Conservation (phyloP, 495 filamentous ascomycete genomes). For the Polyplosphaeria fusca region DNA sequence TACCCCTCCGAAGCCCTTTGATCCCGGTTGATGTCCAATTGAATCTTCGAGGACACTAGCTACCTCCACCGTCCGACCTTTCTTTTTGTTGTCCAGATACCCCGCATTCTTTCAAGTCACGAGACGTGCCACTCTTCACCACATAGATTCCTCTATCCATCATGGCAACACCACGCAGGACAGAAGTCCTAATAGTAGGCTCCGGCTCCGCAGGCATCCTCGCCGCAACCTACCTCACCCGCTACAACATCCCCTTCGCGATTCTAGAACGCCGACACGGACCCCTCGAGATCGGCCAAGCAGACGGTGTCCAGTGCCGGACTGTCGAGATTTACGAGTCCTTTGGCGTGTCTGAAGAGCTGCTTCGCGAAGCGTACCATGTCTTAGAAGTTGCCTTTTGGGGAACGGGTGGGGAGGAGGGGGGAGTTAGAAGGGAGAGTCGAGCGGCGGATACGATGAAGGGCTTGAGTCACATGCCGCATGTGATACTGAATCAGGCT, state of each 20-base stretch:
- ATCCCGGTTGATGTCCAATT: too few species aligned
- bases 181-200: conserved; percentile 62
- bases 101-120: not conserved
- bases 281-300: conserved; percentile 66
- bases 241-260: conserved; percentile 57
- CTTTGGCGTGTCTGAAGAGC: conserved; percentile 66
- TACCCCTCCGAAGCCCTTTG: too few species aligned
- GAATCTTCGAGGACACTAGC: too few species aligned
- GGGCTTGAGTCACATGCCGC: conserved; percentile 64
- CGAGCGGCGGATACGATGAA: conserved; percentile 60
- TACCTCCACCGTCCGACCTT: not conserved
- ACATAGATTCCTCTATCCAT: not conserved
- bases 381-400: conserved; percentile 57
- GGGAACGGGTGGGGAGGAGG: conserved; percentile 37
- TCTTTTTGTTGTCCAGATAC: not conserved
- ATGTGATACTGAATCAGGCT: conserved; percentile 77
- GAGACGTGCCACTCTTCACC: not conserved
- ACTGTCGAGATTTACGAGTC: conserved; percentile 79
- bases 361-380: conserved; percentile 71
- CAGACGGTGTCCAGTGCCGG: conserved; percentile 76
- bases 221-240: conserved; percentile 64
- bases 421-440: conserved; percentile 52
- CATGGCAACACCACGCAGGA: conserved; percentile 3
- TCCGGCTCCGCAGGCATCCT: conserved; percentile 68
- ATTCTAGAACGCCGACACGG: conserved; percentile 62